Evolutionary conservation across 2,329 filamentous ascomycete species (phyloP).

Genomic region (Botrytis fabae): DNA sequence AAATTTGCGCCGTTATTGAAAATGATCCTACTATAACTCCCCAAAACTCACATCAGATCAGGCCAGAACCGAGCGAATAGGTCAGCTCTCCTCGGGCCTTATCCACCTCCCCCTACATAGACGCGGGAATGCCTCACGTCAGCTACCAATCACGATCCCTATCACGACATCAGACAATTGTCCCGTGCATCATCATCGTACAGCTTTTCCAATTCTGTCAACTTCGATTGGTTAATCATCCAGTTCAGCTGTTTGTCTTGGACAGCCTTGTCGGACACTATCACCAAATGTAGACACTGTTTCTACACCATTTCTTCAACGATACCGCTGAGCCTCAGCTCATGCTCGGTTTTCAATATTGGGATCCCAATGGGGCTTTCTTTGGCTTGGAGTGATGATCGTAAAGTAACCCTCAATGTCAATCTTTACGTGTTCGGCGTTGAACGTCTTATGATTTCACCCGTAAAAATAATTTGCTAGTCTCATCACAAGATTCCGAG

Average conservation of each 20-base stretch:
- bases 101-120: not conserved
- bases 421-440: constrained; percentile 3
- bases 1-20: not conserved
- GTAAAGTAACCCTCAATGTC: not conserved
- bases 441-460: constrained; percentile 1
- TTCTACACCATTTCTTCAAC: constrained; percentile 14
- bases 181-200: constrained; percentile 3
- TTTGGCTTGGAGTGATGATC: not conserved
- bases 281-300: constrained; percentile 1
- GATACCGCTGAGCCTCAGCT: constrained; percentile 9
- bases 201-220: not conserved
- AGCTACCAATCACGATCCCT: constrained; percentile 16
- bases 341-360: not conserved
- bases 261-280: constrained; percentile 6
- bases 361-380: not conserved
- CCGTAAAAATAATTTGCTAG: not conserved
- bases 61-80: constrained; percentile 4
- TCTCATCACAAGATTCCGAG: not conserved
- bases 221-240: not conserved
- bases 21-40: not conserved
- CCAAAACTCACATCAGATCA: constrained; percentile 8
- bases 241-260: constrained; percentile 8
- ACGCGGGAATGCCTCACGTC: constrained; percentile 16
- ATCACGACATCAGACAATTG: constrained; percentile 1
- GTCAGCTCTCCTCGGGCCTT: constrained; percentile 2